Evolutionary conservation across 441 rosid species (phyloP).

Genomic region (Brassica hybrid): DNA sequence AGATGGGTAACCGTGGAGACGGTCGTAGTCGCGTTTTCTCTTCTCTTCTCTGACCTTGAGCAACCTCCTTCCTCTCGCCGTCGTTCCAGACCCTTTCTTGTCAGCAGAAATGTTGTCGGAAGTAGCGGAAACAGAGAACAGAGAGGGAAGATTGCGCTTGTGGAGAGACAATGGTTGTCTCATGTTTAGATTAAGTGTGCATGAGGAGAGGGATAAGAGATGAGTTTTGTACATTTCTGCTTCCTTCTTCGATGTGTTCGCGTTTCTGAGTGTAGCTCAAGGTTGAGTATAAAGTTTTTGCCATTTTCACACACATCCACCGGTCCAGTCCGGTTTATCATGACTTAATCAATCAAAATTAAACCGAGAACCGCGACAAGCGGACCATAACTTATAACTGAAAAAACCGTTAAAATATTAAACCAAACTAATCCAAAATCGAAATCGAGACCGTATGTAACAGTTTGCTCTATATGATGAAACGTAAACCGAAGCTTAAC

Average conservation of each 20-base stretch:
- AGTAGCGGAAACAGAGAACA: slow-evolving; percentile 21
- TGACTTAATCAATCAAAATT: too few species aligned
- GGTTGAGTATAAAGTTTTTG: neutral
- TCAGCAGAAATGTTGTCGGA: slow-evolving; percentile 21
- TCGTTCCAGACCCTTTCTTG: slow-evolving; percentile 71
- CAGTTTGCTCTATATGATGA: too few species aligned
- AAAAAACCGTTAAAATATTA: too few species aligned
- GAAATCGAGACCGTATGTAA: too few species aligned
- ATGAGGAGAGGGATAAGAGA: slow-evolving; percentile 21
- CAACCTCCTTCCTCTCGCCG: slow-evolving; percentile 85
- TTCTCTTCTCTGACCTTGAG: slow-evolving; percentile 85
- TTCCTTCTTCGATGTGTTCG: slow-evolving; percentile 1
- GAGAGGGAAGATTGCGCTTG: slow-evolving; percentile 20
- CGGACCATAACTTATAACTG: too few species aligned
- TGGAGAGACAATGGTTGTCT: slow-evolving; percentile 23
- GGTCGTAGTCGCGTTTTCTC: slow-evolving; percentile 78
- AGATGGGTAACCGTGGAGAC: slow-evolving; percentile 78
- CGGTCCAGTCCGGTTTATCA: too few species aligned
- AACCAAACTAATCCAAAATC: too few species aligned
- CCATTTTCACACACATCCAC: neutral
- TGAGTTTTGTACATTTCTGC: slow-evolving; percentile 21
- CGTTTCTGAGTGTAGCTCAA: slow-evolving; percentile 5
- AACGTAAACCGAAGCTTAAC: too few species aligned
- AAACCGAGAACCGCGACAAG: too few species aligned
- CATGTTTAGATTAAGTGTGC: slow-evolving; percentile 23